These are phyloP conservation scores for Blastobotrys ciferrii DNA, from an alignment of 1,139 yeast genomes.

Conservation along the genomic window DNA sequence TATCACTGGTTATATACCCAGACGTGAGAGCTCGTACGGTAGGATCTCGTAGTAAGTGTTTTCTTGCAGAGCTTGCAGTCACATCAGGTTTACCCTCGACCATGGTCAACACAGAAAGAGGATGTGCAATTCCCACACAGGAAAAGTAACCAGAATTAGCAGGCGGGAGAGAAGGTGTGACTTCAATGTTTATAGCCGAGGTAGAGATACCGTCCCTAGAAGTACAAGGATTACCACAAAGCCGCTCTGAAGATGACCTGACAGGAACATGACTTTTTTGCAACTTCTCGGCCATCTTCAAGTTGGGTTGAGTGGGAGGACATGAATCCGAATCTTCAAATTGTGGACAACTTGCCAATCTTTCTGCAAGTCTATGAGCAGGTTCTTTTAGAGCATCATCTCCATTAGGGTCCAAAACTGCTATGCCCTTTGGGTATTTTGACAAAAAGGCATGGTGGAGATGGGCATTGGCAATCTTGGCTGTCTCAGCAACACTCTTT, in stretches of 20 bases:
- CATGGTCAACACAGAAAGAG: conserved; percentile 69
- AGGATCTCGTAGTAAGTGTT: conserved; percentile 19
- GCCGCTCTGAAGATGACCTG: conserved; percentile 7
- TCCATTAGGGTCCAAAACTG: conserved; percentile 26
- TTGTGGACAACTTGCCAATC: conserved; percentile 27
- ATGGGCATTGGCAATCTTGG: conserved; percentile 29
- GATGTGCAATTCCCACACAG: conserved; percentile 47
- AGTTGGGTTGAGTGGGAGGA: conserved; percentile 23
- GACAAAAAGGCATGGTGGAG: conserved; percentile 29
- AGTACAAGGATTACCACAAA: conserved; percentile 22
- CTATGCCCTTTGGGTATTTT: conserved; percentile 27
- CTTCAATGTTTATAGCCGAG: conserved; percentile 6
- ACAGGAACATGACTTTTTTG: conserved; percentile 5
- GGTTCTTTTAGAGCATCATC: conserved; percentile 25
- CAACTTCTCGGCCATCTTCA: conserved; percentile 10
- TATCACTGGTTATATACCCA: conserved; percentile 20
- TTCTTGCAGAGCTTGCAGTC: conserved; percentile 19
- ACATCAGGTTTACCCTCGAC: conserved; percentile 18
- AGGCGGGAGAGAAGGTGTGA: conserved; percentile 17
- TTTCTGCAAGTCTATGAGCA: conserved; percentile 26
- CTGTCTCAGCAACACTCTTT: conserved; percentile 19
- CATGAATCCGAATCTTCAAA: conserved; percentile 21
- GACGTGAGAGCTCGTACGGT: conserved; percentile 21
- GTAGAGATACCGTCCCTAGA: conserved; percentile 3
- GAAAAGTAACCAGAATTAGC: conserved; percentile 20